Evolutionary conservation across 2,329 filamentous ascomycete genomes (phyloP).

Genomic region (Xylaria sp.): DNA sequence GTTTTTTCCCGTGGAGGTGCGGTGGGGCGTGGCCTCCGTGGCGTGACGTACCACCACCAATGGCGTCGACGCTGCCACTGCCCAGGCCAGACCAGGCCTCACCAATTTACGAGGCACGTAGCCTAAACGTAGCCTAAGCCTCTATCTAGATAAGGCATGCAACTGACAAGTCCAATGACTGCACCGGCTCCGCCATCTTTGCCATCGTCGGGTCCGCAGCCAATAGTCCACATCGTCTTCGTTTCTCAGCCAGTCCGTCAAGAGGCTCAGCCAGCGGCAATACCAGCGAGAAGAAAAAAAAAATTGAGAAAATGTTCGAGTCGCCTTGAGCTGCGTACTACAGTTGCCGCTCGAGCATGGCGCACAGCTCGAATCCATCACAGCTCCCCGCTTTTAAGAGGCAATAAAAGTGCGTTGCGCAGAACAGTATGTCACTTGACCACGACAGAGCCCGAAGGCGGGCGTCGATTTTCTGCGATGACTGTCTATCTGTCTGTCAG

Average conservation of each 20-base stretch:
- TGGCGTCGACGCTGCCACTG: neutral
- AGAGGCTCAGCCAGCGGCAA: conserved; percentile 14
- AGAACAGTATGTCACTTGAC: neutral
- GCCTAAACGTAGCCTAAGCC: neutral
- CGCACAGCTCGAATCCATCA: conserved; percentile 3
- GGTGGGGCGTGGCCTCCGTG: neutral
- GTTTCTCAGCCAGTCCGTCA: conserved; percentile 2
- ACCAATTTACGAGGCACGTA: conserved; percentile 2
- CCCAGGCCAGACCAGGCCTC: neutral
- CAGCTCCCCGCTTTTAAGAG: conserved; percentile 21
- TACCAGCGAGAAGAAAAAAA: neutral
- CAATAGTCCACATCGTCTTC: conserved; percentile 9
- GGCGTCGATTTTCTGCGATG: conserved; percentile 12
- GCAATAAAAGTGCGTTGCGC: conserved; percentile 14
- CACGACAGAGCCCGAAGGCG: conserved; percentile 11
- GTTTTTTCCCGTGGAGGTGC: neutral
- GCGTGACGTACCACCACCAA: conserved; percentile 14
- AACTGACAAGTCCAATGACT: too few species aligned
- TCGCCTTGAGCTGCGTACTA: conserved; percentile 13
- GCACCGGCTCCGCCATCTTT: conserved; percentile 11
- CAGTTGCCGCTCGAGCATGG: conserved; percentile 8
- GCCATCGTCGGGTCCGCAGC: neutral
- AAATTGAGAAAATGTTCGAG: neutral
- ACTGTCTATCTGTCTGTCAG: neutral
- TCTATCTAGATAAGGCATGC: too few species aligned